Evolutionary conservation across 148 eudicot species (phyloP).

Genomic region (Camellia sinensis): DNA sequence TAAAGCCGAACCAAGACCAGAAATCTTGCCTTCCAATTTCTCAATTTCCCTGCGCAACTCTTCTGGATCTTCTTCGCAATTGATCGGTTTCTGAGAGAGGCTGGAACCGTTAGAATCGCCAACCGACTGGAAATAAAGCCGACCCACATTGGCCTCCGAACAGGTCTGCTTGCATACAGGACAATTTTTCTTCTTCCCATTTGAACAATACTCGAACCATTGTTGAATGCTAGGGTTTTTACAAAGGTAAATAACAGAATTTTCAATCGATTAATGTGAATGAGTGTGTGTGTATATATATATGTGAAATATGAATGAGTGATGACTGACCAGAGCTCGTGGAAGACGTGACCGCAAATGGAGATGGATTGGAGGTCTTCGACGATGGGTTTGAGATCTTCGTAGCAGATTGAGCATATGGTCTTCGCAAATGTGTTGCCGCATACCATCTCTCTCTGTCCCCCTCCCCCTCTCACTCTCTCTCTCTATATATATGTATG

Average conservation of each 20-base stretch:
- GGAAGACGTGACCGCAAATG: conserved; percentile 90
- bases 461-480: conserved; percentile 16
- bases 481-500: neutral
- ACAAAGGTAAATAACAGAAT: neutral
- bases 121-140: conserved; percentile 87
- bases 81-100: conserved; percentile 34
- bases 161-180: conserved; percentile 93
- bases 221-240: conserved; percentile 75
- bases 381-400: conserved; percentile 80
- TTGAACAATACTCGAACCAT: conserved; percentile 85
- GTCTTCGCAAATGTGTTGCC: conserved; percentile 53
- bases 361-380: conserved; percentile 96
- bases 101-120: conserved; percentile 35
- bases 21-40: conserved; percentile 66
- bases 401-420: conserved; percentile 91
- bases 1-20: conserved; percentile 41
- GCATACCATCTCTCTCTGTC: conserved; percentile 22
- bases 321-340: conserved; percentile 72
- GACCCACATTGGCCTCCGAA: conserved; percentile 46
- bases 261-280: neutral
- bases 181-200: conserved; percentile 65
- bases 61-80: conserved; percentile 35
- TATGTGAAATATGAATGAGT: too few relatives aligned
- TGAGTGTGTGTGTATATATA: neutral
- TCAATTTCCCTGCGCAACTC: conserved; percentile 57